Conservation (phyloP, 768 basidiomycete genomes). For the Pisolithus albus region DNA sequence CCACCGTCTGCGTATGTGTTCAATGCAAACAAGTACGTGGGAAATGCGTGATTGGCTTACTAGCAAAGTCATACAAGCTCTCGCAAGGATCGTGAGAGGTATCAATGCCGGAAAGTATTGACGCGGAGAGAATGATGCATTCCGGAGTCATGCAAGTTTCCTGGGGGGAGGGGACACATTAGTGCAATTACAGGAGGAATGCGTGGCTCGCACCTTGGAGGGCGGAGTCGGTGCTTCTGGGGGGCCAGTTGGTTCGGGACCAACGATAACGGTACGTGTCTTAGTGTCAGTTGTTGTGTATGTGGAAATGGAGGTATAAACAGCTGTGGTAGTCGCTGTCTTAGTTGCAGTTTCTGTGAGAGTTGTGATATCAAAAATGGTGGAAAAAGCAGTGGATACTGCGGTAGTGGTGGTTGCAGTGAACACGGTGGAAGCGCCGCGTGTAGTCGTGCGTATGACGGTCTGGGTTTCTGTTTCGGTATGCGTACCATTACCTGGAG, state of each 20-base stretch:
- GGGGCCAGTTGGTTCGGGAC: constrained; percentile 34
- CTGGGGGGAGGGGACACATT: constrained; percentile 27
- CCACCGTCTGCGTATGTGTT: constrained; percentile 57
- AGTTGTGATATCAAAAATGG: constrained; percentile 27
- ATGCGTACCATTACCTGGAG: constrained; percentile 28
- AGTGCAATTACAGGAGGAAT: background rate
- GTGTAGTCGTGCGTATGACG: constrained; percentile 26
- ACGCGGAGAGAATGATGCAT: constrained; percentile 79
- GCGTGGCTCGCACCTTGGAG: constrained; percentile 35
- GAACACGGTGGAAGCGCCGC: constrained; percentile 22
- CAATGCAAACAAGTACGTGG: constrained; percentile 3
- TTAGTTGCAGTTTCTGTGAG: constrained; percentile 38
- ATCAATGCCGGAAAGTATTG: constrained; percentile 77
- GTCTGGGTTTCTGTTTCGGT: constrained; percentile 29
- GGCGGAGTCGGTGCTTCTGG: constrained; percentile 56
- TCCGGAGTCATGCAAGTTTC: constrained; percentile 65
- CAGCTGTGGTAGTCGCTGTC: constrained; percentile 31
- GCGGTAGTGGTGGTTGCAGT: constrained; percentile 30
- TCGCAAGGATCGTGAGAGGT: constrained; percentile 86
- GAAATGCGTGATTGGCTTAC: constrained; percentile 41
- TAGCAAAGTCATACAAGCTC: constrained; percentile 89
- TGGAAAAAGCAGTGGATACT: constrained; percentile 26
- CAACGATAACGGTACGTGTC: constrained; percentile 36
- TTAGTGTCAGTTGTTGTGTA: constrained; percentile 31
- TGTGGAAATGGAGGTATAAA: constrained; percentile 33